Percentiles rank a stretch among this genome's conserved stretches.
Evolutionary conservation across 345 rosid species (phyloP).

Genomic region (Rhizophora mangle): DNA sequence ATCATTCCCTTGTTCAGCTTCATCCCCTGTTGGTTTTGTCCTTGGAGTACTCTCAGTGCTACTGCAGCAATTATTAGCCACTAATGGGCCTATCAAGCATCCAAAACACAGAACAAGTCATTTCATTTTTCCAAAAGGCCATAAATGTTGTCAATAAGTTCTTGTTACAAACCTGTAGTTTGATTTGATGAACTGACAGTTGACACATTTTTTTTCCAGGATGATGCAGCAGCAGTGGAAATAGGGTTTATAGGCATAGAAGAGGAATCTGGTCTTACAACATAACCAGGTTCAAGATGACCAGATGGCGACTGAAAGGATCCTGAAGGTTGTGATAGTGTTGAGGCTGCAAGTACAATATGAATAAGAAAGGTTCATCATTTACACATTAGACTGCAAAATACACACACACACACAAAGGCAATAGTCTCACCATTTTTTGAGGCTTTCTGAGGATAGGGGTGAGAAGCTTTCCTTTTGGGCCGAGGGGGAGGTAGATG

Average conservation of each 20-base stretch:
- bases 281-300: slow-evolving; percentile 43
- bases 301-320: slow-evolving; percentile 48
- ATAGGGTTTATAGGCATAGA: slow-evolving; percentile 49
- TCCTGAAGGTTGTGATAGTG: slow-evolving; percentile 39
- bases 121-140: too few relatives aligned
- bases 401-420: not conserved
- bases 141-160: too few relatives aligned
- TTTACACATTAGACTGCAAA: not conserved
- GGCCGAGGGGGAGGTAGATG: slow-evolving; percentile 95
- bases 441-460: slow-evolving; percentile 84
- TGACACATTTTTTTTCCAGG: slow-evolving; percentile 52
- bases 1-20: slow-evolving; percentile 46
- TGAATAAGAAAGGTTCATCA: slow-evolving; percentile 4
- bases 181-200: slow-evolving; percentile 43
- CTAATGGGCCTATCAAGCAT: slow-evolving; percentile 32
- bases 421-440: slow-evolving; percentile 45
- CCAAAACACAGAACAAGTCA: too few relatives aligned
- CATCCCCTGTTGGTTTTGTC: slow-evolving; percentile 36
- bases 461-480: slow-evolving; percentile 91
- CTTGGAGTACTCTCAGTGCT: slow-evolving; percentile 61
- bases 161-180: slow-evolving; percentile 40
- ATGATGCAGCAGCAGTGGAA: slow-evolving; percentile 40
- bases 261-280: slow-evolving; percentile 54
- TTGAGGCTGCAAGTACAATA: slow-evolving; percentile 31
- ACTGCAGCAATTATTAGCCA: slow-evolving; percentile 56